Percentiles rank a stretch among this genome's conserved stretches.
Conservation (phyloP, 495 filamentous ascomycete genomes). For the Evernia prunastri region DNA sequence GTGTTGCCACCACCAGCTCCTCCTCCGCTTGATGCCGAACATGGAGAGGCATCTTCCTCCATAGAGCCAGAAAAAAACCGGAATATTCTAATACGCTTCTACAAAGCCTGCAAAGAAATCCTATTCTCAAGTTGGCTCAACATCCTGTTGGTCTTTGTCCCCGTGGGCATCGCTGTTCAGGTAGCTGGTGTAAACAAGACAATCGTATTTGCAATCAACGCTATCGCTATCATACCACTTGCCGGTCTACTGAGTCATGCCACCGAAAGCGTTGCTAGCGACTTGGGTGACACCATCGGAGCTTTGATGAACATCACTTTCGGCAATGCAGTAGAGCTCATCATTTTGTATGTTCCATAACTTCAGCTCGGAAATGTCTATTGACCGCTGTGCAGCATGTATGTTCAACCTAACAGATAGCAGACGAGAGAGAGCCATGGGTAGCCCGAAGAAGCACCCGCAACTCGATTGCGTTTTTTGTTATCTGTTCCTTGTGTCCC, state of each 20-base stretch:
- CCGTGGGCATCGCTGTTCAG: conserved; percentile 61
- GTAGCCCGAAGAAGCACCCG: conserved; percentile 35
- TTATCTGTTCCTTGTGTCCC: conserved; percentile 27
- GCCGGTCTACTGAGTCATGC: conserved; percentile 73
- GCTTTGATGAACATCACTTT: conserved; percentile 83
- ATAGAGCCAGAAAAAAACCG: conserved; percentile 36
- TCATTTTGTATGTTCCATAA: conserved; percentile 58
- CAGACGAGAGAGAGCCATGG: conserved; percentile 39
- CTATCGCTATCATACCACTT: conserved; percentile 74
- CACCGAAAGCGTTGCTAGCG: conserved; percentile 72
- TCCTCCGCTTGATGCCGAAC: conserved; percentile 44
- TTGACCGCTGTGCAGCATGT: conserved; percentile 35
- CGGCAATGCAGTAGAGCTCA: conserved; percentile 84
- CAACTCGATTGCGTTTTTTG: conserved; percentile 37
- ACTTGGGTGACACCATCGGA: conserved; percentile 72
- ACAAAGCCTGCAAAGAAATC: conserved; percentile 45
- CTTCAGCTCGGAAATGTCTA: conserved; percentile 10
- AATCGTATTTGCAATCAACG: conserved; percentile 71
- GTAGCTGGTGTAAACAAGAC: conserved; percentile 37
- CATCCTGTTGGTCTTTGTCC: conserved; percentile 70
- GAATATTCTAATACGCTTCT: conserved; percentile 45
- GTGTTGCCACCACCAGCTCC: conserved; percentile 39
- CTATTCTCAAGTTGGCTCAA: conserved; percentile 70
- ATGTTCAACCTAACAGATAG: conserved; percentile 34
- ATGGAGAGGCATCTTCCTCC: conserved; percentile 46